Conservation (phyloP, 352 stramenopile species). For the Pythium folliculosum region DNA sequence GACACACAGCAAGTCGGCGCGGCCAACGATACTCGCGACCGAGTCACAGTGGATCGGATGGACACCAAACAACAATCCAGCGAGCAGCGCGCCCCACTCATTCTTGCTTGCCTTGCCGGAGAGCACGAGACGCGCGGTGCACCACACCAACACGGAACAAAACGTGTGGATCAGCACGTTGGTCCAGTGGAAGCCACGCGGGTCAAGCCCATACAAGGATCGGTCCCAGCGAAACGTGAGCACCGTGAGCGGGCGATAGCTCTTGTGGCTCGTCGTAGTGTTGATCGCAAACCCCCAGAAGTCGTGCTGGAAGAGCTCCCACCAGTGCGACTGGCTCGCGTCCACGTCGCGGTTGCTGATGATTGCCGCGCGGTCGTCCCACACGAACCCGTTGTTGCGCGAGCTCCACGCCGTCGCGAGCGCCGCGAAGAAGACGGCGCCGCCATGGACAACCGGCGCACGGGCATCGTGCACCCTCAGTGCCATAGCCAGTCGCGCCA, state of each 20-base stretch:
- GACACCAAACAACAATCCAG: slow-evolving; percentile 88
- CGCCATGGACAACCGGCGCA: not conserved
- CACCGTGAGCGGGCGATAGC: slow-evolving; percentile 83
- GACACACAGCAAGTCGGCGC: slow-evolving; percentile 88
- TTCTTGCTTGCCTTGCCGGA: slow-evolving; percentile 12
- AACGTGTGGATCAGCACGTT: slow-evolving; percentile 76
- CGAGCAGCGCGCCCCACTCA: slow-evolving; percentile 25
- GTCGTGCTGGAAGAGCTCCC: slow-evolving; percentile 72
- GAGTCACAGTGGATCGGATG: slow-evolving; percentile 92
- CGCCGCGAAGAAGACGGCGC: slow-evolving; percentile 36
- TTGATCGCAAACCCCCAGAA: slow-evolving; percentile 86
- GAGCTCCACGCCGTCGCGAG: slow-evolving; percentile 58
- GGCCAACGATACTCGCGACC: slow-evolving; percentile 88
- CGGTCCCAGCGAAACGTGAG: slow-evolving; percentile 76
- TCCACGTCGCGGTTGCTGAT: slow-evolving; percentile 65
- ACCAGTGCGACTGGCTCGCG: slow-evolving; percentile 27
- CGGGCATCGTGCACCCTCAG: not conserved
- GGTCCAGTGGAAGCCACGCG: slow-evolving; percentile 63
- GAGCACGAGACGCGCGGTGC: slow-evolving; percentile 42
- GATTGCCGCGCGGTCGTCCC: slow-evolving; percentile 89
- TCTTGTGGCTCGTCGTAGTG: slow-evolving; percentile 78
- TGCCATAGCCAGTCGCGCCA: not conserved
- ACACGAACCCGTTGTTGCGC: slow-evolving; percentile 75
- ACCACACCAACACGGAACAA: slow-evolving; percentile 62
- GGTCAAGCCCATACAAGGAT: slow-evolving; percentile 41